Evolutionary conservation across 805 yeast genomes (phyloP), one percentile per base, ranked within the genome.

Genomic region (Candida corydali): DNA sequence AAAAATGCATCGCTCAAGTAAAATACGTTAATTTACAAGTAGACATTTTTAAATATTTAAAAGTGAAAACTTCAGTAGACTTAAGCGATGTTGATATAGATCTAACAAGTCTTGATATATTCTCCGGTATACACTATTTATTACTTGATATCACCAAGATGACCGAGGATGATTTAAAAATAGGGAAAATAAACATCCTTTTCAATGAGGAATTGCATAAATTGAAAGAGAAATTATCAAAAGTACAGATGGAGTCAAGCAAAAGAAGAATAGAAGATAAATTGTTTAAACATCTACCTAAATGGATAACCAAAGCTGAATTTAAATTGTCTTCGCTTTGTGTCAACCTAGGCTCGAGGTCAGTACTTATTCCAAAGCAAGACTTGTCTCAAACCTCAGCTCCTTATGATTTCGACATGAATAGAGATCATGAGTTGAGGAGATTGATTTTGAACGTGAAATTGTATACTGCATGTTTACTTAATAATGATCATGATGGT

Each of bases 331-430:
- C n/a, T 37, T 43, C 4, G 26, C 50, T 17, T 43, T 43, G 8
- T 26, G 26, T 68, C 4, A 37, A 43, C 20, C 34, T 67, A 9
- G 72, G 71, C 0, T 63, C 72, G 2, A 46, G 70, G 15, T 65
- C 71, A 6, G 59, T 66, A 1, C 49, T 67, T 25, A 57, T 66
- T 6, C 65, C 61, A 16, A 32, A 41, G 11, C 50, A 53, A 5
- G 33, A 43, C 17, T 29, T 54, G 10, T 30, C 47, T 17, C 23
- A 39, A n/a, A 41, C 41, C 18, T 19, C 31, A 34, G 4, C 31
- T 16, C 37, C 37, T 26, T 38, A 47, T 28, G 32, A 41, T 24
- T 30, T 44, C 12, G 54, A 57, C 42, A 31, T 47, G 34, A 28
- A 42, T 34, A 42, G 49, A 9, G 29, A 42, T 42, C 41, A 50